Conservation (phyloP, 83 land plant species). For the Thuja plicata region DNA sequence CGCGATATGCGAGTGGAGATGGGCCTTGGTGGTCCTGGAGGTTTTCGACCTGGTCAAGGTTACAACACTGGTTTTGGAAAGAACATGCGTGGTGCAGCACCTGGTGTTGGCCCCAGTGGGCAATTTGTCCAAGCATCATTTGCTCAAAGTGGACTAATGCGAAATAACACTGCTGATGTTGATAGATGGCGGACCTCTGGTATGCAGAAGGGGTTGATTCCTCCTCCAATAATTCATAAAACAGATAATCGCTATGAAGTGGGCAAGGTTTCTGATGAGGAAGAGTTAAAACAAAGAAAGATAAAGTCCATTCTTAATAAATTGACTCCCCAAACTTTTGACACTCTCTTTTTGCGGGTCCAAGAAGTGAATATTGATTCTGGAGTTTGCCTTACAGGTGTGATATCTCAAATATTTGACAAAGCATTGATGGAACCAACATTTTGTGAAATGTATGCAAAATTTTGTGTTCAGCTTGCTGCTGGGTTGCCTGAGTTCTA, state of each 20-base stretch:
- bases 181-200: slow-evolving; percentile 42
- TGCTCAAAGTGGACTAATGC: slow-evolving; percentile 15
- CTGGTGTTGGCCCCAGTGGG: slow-evolving; percentile 14
- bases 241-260: slow-evolving; percentile 54
- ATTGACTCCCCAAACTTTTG: slow-evolving; percentile 61
- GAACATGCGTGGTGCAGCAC: slow-evolving; percentile 18
- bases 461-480: slow-evolving; percentile 52
- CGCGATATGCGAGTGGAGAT: slow-evolving; percentile 48
- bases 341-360: slow-evolving; percentile 52
- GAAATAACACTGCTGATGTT: slow-evolving; percentile 33
- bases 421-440: slow-evolving; percentile 62
- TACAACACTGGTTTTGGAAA: slow-evolving; percentile 15
- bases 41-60: slow-evolving; percentile 32
- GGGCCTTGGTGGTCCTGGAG: slow-evolving; percentile 33
- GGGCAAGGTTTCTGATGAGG: slow-evolving; percentile 51
- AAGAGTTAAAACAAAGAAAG: slow-evolving; percentile 47
- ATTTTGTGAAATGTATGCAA: slow-evolving; percentile 63
- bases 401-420: slow-evolving; percentile 62
- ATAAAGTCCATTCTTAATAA: slow-evolving; percentile 53
- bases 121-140: slow-evolving; percentile 12
- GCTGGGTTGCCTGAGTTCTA: slow-evolving; percentile 51
- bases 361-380: slow-evolving; percentile 46
- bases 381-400: slow-evolving; percentile 53
- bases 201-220: slow-evolving; percentile 33
- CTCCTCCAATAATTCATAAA: slow-evolving; percentile 50